phyloP scores from a whole-genome alignment of 1,284 basidiomycete species.

The Ganoderma meredithae region DNA sequence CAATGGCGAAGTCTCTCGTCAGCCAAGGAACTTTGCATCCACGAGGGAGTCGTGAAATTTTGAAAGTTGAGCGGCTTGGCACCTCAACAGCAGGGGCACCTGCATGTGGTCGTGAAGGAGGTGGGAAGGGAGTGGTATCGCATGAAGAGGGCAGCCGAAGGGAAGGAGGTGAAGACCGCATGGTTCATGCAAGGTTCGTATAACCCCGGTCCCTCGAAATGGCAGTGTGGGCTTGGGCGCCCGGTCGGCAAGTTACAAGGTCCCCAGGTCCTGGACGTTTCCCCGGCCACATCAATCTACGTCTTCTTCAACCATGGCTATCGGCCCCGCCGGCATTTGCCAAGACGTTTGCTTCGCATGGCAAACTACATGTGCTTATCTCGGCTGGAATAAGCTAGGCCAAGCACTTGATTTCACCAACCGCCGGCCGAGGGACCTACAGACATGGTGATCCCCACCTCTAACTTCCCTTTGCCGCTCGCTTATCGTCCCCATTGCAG shows the following conservation, averaged over 20 bases:
- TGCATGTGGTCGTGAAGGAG: background rate
- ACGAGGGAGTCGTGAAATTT: background rate
- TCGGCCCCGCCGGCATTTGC: background rate
- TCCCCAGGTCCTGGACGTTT: background rate
- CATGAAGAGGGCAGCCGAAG: background rate
- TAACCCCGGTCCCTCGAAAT: background rate
- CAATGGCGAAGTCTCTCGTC: background rate
- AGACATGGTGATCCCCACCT: background rate
- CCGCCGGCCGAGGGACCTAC: background rate
- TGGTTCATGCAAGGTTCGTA: background rate
- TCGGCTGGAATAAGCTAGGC: background rate
- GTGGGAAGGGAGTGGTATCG: background rate
- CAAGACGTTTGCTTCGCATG: background rate
- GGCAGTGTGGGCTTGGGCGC: background rate
- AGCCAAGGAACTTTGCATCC: background rate
- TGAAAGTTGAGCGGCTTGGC: background rate
- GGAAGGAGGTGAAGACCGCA: background rate
- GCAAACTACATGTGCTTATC: background rate
- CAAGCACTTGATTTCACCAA: background rate
- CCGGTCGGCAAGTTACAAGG: background rate
- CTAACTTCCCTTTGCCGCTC: background rate
- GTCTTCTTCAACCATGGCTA: background rate
- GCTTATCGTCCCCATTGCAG: background rate
- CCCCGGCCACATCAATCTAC: background rate
- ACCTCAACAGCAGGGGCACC: background rate